Percentiles rank a stretch among this genome's conserved stretches.
Conservation (phyloP, 2,329 filamentous ascomycete genomes). For the Aureobasidium sp. region DNA sequence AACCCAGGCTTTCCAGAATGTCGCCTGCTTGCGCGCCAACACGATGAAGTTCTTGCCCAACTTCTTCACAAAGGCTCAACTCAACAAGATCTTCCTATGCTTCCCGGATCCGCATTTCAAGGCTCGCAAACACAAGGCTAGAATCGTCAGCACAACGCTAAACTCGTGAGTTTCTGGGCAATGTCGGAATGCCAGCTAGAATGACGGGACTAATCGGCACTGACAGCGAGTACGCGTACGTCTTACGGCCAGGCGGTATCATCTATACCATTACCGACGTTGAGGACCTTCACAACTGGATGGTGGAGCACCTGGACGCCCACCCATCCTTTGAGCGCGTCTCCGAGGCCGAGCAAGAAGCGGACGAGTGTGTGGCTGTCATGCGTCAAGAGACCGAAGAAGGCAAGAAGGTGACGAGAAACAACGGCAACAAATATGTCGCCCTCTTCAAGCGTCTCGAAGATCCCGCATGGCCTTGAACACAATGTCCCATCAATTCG, state of each 20-base stretch:
- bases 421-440: constrained; percentile 83
- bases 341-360: constrained; percentile 31
- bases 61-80: constrained; percentile 74
- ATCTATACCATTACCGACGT: constrained; percentile 98
- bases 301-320: constrained; percentile 73
- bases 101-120: constrained; percentile 99
- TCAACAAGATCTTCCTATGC: constrained; percentile 91
- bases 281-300: constrained; percentile 87
- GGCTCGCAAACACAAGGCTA: constrained; percentile 88
- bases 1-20: constrained; percentile 60
- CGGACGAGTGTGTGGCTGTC: constrained; percentile 59
- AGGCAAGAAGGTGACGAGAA: constrained; percentile 89
- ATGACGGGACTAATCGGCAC: neutral
- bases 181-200: neutral
- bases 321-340: constrained; percentile 75
- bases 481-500: neutral
- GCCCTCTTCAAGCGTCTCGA: constrained; percentile 74
- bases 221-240: constrained; percentile 71
- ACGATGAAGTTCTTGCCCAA: constrained; percentile 99
- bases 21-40: constrained; percentile 81
- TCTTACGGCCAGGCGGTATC: constrained; percentile 70
- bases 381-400: constrained; percentile 89
- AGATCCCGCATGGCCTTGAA: constrained; percentile 63
- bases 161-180: constrained; percentile 44
- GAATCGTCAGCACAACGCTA: constrained; percentile 81